Percentiles rank a stretch among this genome's conserved stretches.
Conservation (phyloP, 1,284 basidiomycete species). For the Apiotrichum siamense region DNA sequence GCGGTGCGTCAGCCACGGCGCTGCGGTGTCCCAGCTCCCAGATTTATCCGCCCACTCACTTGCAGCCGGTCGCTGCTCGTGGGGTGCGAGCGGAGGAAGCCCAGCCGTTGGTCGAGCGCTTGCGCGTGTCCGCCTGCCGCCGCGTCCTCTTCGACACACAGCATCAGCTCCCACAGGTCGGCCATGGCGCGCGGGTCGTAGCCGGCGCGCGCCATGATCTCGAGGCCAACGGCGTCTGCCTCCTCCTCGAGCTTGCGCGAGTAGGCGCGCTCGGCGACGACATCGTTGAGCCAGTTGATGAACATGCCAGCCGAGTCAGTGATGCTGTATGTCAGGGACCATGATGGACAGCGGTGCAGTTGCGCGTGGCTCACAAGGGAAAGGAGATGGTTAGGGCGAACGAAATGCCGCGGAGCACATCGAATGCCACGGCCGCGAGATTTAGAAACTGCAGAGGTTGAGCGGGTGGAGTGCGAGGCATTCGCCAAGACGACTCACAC, state of each 20-base stretch:
- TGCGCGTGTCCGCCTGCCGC: constrained; percentile 30
- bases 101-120: constrained; percentile 39
- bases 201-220: constrained; percentile 50
- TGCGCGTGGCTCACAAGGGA: constrained; percentile 39
- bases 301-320: constrained; percentile 49
- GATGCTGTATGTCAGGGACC: constrained; percentile 31
- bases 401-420: constrained; percentile 51
- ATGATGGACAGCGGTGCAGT: background rate
- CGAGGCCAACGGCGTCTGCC: constrained; percentile 51
- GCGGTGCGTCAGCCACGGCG: background rate
- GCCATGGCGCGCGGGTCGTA: constrained; percentile 50
- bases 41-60: constrained; percentile 18
- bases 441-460: constrained; percentile 53
- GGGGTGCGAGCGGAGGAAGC: constrained; percentile 51
- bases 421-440: constrained; percentile 51
- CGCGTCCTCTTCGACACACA: constrained; percentile 49
- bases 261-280: constrained; percentile 51
- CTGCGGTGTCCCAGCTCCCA: background rate
- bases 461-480: constrained; percentile 2
- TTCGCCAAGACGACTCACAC: constrained; percentile 41
- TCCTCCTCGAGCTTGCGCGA: constrained; percentile 53
- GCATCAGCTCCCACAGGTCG: constrained; percentile 52
- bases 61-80: constrained; percentile 47
- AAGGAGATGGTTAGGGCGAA: constrained; percentile 53
- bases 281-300: constrained; percentile 52